These are phyloP conservation scores for Besnoitia besnoiti DNA, from an alignment of 169 alveolate genomes.

Conservation along the genomic window DNA sequence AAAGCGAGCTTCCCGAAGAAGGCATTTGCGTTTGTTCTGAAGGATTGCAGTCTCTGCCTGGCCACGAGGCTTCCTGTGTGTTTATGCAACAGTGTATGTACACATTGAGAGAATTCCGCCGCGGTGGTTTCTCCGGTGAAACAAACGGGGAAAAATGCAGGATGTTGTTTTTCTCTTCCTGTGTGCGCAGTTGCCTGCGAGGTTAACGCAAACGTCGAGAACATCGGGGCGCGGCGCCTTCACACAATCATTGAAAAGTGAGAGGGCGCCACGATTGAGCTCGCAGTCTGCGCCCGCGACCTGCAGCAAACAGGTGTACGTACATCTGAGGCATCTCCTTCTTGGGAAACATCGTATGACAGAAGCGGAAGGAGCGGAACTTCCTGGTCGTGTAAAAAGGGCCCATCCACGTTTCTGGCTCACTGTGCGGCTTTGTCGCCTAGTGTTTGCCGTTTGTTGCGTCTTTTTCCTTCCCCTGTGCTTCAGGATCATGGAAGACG, in stretches of 20 bases:
- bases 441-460: not conserved
- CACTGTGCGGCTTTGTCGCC: not conserved
- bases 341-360: no score
- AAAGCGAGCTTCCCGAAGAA: no score
- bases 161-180: not conserved
- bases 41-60: not conserved
- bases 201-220: slow-evolving; percentile 83
- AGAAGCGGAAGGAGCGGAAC: not conserved
- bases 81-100: not conserved
- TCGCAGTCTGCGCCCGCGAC: no score
- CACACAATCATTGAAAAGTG: slow-evolving; percentile 87
- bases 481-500: slow-evolving; percentile 60
- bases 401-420: not conserved
- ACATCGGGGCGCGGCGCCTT: slow-evolving; percentile 91
- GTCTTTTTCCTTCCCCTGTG: not conserved
- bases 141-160: not conserved
- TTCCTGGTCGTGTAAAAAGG: not conserved
- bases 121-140: not conserved
- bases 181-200: slow-evolving; percentile 76
- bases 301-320: no score
- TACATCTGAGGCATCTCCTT: no score
- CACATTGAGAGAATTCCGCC: not conserved
- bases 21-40: not conserved
- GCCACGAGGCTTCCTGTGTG: not conserved
- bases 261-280: not conserved